Evolutionary conservation across 306 rosid species (phyloP).

Genomic region (Crataegus laevigata): DNA sequence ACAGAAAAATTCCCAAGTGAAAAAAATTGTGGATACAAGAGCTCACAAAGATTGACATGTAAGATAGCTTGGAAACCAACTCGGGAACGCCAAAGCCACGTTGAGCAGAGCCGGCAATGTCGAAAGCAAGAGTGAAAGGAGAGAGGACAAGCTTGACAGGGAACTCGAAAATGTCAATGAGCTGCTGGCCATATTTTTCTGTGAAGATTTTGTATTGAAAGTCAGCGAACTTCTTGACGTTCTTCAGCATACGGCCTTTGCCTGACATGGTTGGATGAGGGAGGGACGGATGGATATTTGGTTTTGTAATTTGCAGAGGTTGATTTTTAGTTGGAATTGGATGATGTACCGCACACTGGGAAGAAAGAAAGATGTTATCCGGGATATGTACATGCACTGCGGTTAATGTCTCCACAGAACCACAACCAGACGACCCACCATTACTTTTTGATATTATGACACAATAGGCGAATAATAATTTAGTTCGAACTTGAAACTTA

Average conservation of each 20-base stretch:
- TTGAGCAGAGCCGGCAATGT: slow-evolving; percentile 84
- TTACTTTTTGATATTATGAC: background rate
- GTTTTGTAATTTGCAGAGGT: background rate
- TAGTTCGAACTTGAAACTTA: too few species aligned
- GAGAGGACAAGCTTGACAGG: slow-evolving; percentile 68
- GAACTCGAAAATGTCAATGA: slow-evolving; percentile 61
- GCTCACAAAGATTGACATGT: slow-evolving; percentile 76
- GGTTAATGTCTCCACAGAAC: background rate
- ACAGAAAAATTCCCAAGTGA: background rate
- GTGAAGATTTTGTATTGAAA: slow-evolving; percentile 48
- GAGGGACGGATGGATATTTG: background rate
- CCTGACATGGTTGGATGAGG: slow-evolving; percentile 42
- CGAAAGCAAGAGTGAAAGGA: slow-evolving; percentile 70
- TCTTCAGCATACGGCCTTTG: slow-evolving; percentile 36
- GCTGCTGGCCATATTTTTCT: slow-evolving; percentile 53
- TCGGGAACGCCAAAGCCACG: slow-evolving; percentile 99
- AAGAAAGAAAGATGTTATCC: background rate
- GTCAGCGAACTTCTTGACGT: slow-evolving; percentile 41
- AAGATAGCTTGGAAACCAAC: slow-evolving; percentile 81
- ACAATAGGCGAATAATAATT: too few species aligned
- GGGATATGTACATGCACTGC: background rate
- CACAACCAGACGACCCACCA: background rate
- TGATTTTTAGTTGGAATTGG: background rate
- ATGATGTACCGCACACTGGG: background rate
- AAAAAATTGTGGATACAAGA: background rate